These are phyloP conservation scores for Amanita phalloides DNA, from an alignment of 768 basidiomycete genomes.

Conservation along the genomic window DNA sequence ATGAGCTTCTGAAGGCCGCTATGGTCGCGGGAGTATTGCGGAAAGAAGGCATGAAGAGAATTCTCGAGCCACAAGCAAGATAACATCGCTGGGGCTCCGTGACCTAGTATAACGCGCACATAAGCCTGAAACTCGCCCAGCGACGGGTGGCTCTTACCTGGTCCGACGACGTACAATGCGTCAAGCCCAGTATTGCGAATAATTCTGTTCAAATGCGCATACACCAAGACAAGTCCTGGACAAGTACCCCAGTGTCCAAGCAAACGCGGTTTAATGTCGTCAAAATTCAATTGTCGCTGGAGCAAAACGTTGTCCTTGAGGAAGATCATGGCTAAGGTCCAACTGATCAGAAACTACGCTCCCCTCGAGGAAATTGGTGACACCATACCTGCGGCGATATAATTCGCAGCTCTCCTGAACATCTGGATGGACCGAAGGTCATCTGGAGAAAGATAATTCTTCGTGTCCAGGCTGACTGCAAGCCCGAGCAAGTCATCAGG, in stretches of 20 bases:
- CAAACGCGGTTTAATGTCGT: slow-evolving; percentile 73
- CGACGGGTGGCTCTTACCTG: slow-evolving; percentile 29
- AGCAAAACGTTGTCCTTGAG: slow-evolving; percentile 63
- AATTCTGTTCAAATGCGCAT: slow-evolving; percentile 61
- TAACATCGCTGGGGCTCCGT: slow-evolving; percentile 84
- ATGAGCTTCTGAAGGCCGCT: slow-evolving; percentile 59
- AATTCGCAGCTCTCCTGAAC: slow-evolving; percentile 56
- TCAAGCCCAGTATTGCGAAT: slow-evolving; percentile 51
- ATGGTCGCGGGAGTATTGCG: slow-evolving; percentile 44
- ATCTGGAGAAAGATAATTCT: slow-evolving; percentile 32
- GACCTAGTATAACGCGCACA: slow-evolving; percentile 30
- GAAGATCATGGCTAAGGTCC: slow-evolving; percentile 67
- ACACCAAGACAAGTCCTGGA: slow-evolving; percentile 62
- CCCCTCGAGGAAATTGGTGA: neutral
- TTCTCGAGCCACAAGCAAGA: slow-evolving; percentile 82
- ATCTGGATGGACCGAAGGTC: slow-evolving; percentile 41
- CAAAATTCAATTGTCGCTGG: slow-evolving; percentile 42
- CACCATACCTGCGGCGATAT: slow-evolving; percentile 52
- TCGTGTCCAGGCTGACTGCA: slow-evolving; percentile 35
- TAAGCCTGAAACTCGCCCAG: neutral
- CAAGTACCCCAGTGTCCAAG: slow-evolving; percentile 84
- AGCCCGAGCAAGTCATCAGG: slow-evolving; percentile 44
- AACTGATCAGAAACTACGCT: neutral
- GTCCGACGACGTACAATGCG: slow-evolving; percentile 71
- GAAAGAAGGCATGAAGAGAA: slow-evolving; percentile 48